Base-by-base conservation (phyloP, 768 basidiomycete genomes). In the Xerocomus potaroensis region DNA sequence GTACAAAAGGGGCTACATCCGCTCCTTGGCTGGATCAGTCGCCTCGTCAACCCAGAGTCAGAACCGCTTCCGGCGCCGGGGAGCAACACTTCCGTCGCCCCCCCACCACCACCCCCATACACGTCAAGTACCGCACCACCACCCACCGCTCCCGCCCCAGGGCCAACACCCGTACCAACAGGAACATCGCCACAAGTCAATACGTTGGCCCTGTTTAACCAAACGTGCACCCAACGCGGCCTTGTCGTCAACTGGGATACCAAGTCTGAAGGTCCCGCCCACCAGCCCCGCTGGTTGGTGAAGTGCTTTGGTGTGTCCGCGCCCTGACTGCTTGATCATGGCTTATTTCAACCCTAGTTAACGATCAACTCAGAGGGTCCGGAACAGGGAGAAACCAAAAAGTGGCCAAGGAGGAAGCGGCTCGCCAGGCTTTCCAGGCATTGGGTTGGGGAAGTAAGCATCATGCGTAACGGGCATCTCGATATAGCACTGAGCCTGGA, bases 381-480 rank as follows among this genome's bases (percentile, higher is more conserved):
- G 83, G 81, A 0, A 51, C 40, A 4, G 83, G 77, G 18, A 79
- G 76, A 49, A 84, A 71, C 47, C 81, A 83, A 61, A 85, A 84
- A 52, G 38, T 65, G n/a, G 83, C 83, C 8, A 84, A 83, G 53
- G 81, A 84, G 64, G 77, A 80, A 50, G 83, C 83, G n/a, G 81
- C 80, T 26, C 73, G 75, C 31, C 68, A 75, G 44, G 82, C 83
- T 38, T 81, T 72, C 66, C 57, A 58, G 10, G 48, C 66, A 3
- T 69, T 83, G 72, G 75, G 77, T 43, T 83, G 81, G 80, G 71
- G 70, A 57, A 59, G 59, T 61, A 45, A 55, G 58, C 6, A 15
- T n/a, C 31, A 35, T 18, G 40, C 45, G n/a, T 9, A 22, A n/a
- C 8, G 27, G 16, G 1, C 33, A 18, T 27, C 39, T 22, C 22